phyloP scores from a whole-genome alignment of 2,329 filamentous ascomycete species.

The Coleophoma cylindrospora region DNA sequence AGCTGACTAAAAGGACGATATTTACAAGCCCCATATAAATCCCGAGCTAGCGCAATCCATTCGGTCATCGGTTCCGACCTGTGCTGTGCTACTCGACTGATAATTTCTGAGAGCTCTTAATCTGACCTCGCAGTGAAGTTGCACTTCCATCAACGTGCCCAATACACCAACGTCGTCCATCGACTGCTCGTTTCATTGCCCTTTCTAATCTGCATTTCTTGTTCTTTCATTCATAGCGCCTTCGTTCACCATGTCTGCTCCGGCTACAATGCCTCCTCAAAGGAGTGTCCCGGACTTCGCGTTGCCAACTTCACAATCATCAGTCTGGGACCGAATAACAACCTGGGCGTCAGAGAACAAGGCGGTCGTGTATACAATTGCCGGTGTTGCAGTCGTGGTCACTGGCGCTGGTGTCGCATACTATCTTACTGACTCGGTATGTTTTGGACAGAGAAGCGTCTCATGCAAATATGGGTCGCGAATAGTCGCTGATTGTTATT shows the following conservation, averaged over 20 bases:
- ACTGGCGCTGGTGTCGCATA: constrained; percentile 90
- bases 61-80: background rate
- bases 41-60: background rate
- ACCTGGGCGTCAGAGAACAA: constrained; percentile 95
- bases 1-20: background rate
- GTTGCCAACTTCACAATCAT: constrained; percentile 25
- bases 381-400: constrained; percentile 86
- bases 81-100: background rate
- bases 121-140: no score
- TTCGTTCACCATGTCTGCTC: constrained; percentile 21
- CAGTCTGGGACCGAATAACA: constrained; percentile 76
- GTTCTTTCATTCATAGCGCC: background rate
- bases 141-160: background rate
- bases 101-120: constrained; percentile 2
- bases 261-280: constrained; percentile 18
- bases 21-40: background rate
- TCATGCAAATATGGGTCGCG: no score
- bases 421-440: constrained; percentile 66
- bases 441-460: constrained; percentile 16
- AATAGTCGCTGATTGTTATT: background rate
- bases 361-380: constrained; percentile 91
- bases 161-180: background rate
- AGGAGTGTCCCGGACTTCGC: constrained; percentile 23
- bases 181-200: background rate
- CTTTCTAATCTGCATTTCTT: background rate